Evolutionary conservation across 345 rosid genomes (phyloP), one percentile per base, ranked within the genome.

Genomic region (Cardamine occulta): DNA sequence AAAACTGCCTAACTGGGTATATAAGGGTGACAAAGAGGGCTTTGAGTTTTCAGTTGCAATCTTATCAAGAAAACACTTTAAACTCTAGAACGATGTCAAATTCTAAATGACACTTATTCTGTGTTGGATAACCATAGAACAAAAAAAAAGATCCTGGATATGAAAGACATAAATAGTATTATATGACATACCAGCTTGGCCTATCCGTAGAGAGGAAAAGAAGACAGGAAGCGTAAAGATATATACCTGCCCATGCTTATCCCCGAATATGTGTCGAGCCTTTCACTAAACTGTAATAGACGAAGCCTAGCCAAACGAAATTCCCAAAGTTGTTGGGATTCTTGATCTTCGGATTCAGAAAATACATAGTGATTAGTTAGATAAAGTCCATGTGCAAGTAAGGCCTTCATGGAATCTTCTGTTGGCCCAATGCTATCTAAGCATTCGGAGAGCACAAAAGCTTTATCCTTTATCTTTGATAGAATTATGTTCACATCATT

Each of bases 161-260:
- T 63, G 44, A 21, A 63, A 70, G 44, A 63, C 71, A 67, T 60
- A 75, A 14, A 23, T 63, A 35, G 24, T 63, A 53, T 64, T 70
- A 45, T 40, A 70, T 63, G 60, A 39, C 40, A 63, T 63, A 68
- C 21, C 74, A 51, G 48, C 5, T 40, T 40, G 63, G 55, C 48
- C 49, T 52, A 52, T 61, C 39, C 59, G 29, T 39, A 65, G 37
- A 59, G 34, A 72, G 24, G 19, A 72, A 47, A 72, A 58, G 62
- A 66, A 71, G 52, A 66, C 8, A 57, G 45, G 31, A 62, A 47
- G 57, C 2, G 61, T 45, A 34, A 40, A 54, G 54, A 68, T 14
- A 57, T 13, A 70, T 90, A 90, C 99, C 99, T 92, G 88, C 99
- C 97, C 99, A 92, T 92, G 87, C 88, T 95, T 80, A 95, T 88